Percentiles rank a stretch among this genome's conserved stretches.
Conservation (phyloP, 1,139 yeast species). For the Suhomyces wounanorum region DNA sequence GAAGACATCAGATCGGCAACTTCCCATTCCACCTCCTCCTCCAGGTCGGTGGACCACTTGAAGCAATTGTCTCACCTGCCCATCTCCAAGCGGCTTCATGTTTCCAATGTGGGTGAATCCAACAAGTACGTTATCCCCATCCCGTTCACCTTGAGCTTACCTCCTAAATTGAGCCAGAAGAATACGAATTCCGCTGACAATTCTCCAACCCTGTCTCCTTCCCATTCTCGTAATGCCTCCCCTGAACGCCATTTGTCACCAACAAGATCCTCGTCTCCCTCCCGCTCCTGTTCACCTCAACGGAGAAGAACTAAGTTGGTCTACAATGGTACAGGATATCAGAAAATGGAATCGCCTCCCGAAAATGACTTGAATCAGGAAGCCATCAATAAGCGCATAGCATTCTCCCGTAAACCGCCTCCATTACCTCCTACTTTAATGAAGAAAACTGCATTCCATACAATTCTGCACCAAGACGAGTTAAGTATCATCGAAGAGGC, state of each 20-base stretch:
- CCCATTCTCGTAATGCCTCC: conserved; percentile 9
- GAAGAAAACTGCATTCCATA: conserved; percentile 19
- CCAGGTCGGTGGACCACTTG: conserved; percentile 29
- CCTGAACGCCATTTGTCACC: conserved; percentile 14
- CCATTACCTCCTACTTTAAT: conserved; percentile 21
- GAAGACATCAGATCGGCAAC: conserved; percentile 26
- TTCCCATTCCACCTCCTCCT: conserved; percentile 16
- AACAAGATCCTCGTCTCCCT: conserved; percentile 14
- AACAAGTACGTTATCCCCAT: conserved; percentile 44
- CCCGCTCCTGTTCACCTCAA: conserved; percentile 14
- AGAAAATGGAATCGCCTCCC: conserved; percentile 35
- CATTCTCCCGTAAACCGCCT: conserved; percentile 22
- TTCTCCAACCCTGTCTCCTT: conserved; percentile 15
- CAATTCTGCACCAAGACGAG: conserved; percentile 30
- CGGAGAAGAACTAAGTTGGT: conserved; percentile 30
- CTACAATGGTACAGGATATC: conserved; percentile 42
- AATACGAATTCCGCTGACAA: conserved; percentile 17
- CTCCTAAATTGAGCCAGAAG: conserved; percentile 43
- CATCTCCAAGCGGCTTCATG: conserved; percentile 39
- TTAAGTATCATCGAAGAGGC: conserved; percentile 49
- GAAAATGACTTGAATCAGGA: conserved; percentile 21
- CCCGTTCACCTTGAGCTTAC: conserved; percentile 45
- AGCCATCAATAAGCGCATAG: conserved; percentile 8
- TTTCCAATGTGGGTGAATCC: conserved; percentile 26
- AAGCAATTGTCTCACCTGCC: conserved; percentile 39